Evolutionary conservation across 371 early-diverging fungal species (phyloP).

Genomic region (Actinomucor elegans): DNA sequence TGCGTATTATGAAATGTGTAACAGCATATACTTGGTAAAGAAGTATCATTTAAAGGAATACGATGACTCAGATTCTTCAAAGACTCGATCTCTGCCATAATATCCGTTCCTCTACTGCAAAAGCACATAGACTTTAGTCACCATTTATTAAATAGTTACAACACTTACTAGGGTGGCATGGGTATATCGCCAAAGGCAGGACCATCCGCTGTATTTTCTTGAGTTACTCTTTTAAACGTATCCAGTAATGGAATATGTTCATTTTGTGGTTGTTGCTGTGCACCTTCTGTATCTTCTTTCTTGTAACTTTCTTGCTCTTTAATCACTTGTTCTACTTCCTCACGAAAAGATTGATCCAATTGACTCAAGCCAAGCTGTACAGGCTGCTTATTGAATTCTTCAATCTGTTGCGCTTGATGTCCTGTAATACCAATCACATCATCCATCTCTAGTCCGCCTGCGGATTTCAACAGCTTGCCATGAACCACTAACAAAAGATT

Average conservation of each 20-base stretch:
- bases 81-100: constrained; percentile 65
- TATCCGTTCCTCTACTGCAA: constrained; percentile 65
- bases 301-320: constrained; percentile 26
- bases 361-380: constrained; percentile 40
- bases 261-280: not conserved
- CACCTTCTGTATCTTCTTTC: constrained; percentile 18
- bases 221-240: constrained; percentile 37
- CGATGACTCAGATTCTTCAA: constrained; percentile 83
- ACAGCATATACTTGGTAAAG: constrained; percentile 91
- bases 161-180: constrained; percentile 74
- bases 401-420: constrained; percentile 76
- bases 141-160: too few species aligned
- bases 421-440: constrained; percentile 81
- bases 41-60: constrained; percentile 64
- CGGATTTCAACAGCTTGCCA: constrained; percentile 35
- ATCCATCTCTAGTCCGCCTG: constrained; percentile 49
- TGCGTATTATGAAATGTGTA: constrained; percentile 98
- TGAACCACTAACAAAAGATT: constrained; percentile 21
- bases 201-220: constrained; percentile 40
- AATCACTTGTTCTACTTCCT: constrained; percentile 42
- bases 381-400: constrained; percentile 74
- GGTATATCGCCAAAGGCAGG: constrained; percentile 52
- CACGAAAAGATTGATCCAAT: constrained; percentile 37
- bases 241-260: constrained; percentile 34
- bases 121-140: too few species aligned